These are phyloP conservation scores for Penicillium steckii DNA, from an alignment of 495 filamentous ascomycete species.

Conservation along the genomic window DNA sequence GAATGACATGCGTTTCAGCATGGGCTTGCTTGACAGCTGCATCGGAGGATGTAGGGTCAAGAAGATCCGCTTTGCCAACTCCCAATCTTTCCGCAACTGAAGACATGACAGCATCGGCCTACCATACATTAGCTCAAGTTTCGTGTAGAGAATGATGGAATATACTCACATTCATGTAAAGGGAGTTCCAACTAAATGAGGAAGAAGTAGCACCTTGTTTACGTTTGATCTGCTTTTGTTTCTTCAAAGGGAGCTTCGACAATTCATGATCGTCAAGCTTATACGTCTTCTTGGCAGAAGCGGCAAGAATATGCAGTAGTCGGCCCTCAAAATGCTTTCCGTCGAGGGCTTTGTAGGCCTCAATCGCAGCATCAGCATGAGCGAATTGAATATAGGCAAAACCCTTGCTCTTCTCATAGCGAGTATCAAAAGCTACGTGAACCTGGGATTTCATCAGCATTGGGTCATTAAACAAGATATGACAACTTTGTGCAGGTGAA, in stretches of 20 bases:
- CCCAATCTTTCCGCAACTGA: constrained; percentile 85
- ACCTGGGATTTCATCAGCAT: constrained; percentile 59
- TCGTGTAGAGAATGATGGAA: background rate
- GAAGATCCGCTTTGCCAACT: constrained; percentile 81
- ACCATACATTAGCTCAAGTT: constrained; percentile 23
- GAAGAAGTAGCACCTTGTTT: constrained; percentile 73
- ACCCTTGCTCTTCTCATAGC: constrained; percentile 69
- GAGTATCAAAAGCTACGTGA: constrained; percentile 71
- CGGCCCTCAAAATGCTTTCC: constrained; percentile 86
- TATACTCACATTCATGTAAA: constrained; percentile 86
- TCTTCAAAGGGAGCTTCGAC: constrained; percentile 87
- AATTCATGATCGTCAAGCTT: constrained; percentile 83
- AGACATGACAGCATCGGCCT: constrained; percentile 87
- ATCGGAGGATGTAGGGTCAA: constrained; percentile 91
- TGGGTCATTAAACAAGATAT: constrained; percentile 25
- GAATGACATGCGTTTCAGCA: constrained; percentile 93
- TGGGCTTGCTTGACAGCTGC: constrained; percentile 95
- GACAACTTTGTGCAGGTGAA: constrained; percentile 36
- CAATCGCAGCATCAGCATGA: constrained; percentile 66
- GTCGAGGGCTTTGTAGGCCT: constrained; percentile 74
- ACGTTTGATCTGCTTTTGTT: constrained; percentile 84
- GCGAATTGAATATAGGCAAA: constrained; percentile 83
- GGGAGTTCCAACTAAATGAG: constrained; percentile 92
- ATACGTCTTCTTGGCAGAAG: constrained; percentile 72
- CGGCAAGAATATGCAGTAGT: constrained; percentile 83